A percentile compares a stretch with the other conserved stretches of the same genome.
phyloP scores from a whole-genome alignment of 1,139 yeast species.

The Yamadazyma sp. region DNA sequence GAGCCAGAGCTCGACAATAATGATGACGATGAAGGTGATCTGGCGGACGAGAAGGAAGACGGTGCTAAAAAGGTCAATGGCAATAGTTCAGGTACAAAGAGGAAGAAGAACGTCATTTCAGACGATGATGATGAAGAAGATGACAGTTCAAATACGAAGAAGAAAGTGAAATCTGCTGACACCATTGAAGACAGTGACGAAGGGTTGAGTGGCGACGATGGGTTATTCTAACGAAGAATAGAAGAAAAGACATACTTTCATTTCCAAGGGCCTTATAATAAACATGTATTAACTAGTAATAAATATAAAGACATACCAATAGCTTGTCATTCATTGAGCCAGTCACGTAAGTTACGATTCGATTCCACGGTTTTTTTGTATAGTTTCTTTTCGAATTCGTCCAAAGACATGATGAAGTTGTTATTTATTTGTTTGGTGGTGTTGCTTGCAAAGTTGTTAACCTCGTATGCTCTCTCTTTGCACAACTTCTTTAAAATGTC shows the following conservation, averaged over 20 bases:
- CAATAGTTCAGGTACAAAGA: constrained; percentile 16
- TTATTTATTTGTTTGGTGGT: constrained; percentile 42
- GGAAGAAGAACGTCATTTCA: constrained; percentile 24
- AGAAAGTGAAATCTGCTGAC: constrained; percentile 19
- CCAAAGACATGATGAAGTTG: constrained; percentile 63
- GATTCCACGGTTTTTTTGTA: constrained; percentile 62
- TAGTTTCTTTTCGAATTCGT: constrained; percentile 69
- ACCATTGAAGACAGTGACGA: constrained; percentile 42
- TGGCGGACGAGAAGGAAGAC: constrained; percentile 17
- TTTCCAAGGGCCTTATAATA: too few relatives aligned
- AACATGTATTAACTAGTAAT: not conserved
- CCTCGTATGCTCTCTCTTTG: constrained; percentile 63
- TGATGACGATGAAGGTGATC: constrained; percentile 19
- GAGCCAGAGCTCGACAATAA: constrained; percentile 21
- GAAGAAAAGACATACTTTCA: too few relatives aligned
- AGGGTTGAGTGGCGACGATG: constrained; percentile 27
- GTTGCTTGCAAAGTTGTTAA: constrained; percentile 70
- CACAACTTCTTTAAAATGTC: constrained; percentile 55
- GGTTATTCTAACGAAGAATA: constrained; percentile 10
- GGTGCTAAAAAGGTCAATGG: constrained; percentile 15
- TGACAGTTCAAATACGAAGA: constrained; percentile 19
- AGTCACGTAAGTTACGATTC: constrained; percentile 60
- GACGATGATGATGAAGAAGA: constrained; percentile 45
- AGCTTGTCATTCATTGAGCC: constrained; percentile 38
- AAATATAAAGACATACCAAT: not conserved